Conservation (phyloP, 176 grass and related monocot genomes). For the Oryza meridionalis region DNA sequence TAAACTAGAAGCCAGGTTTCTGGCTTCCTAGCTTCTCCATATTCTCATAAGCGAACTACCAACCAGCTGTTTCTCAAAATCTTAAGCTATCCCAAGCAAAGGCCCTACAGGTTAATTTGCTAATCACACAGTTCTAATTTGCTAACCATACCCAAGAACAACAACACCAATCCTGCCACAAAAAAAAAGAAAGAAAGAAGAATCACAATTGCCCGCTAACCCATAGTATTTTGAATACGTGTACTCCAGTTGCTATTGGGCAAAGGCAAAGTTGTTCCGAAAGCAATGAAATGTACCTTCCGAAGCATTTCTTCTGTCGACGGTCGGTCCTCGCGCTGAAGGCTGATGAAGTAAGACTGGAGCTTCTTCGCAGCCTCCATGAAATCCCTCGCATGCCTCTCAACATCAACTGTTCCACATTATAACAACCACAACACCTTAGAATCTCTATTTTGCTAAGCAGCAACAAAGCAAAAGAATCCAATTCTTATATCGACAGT, state of each 20-base stretch:
- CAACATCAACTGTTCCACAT: conserved; percentile 67
- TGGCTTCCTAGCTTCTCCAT: too few species aligned
- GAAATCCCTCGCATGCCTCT: conserved; percentile 83
- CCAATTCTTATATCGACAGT: background rate
- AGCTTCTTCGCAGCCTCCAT: conserved; percentile 93
- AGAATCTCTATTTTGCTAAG: too few species aligned
- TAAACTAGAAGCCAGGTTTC: too few species aligned
- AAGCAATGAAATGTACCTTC: conserved; percentile 53
- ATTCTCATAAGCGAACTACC: too few species aligned
- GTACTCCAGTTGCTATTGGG: background rate
- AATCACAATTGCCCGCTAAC: background rate
- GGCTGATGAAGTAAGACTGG: conserved; percentile 72
- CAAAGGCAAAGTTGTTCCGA: background rate
- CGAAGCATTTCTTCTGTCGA: conserved; percentile 68
- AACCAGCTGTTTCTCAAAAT: too few species aligned
- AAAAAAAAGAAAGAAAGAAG: too few species aligned
- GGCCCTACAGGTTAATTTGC: background rate
- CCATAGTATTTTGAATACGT: background rate
- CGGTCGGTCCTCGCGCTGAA: conserved; percentile 76
- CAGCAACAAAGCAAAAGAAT: background rate
- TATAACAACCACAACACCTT: background rate
- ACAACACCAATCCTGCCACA: background rate
- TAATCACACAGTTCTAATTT: background rate
- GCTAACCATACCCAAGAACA: background rate
- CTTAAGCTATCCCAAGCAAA: too few species aligned